A percentile compares a stretch with the other conserved stretches of the same genome.
These are phyloP conservation scores for Phytophthora uliginosa DNA, from an alignment of 352 stramenopile genomes.

Conservation along the genomic window DNA sequence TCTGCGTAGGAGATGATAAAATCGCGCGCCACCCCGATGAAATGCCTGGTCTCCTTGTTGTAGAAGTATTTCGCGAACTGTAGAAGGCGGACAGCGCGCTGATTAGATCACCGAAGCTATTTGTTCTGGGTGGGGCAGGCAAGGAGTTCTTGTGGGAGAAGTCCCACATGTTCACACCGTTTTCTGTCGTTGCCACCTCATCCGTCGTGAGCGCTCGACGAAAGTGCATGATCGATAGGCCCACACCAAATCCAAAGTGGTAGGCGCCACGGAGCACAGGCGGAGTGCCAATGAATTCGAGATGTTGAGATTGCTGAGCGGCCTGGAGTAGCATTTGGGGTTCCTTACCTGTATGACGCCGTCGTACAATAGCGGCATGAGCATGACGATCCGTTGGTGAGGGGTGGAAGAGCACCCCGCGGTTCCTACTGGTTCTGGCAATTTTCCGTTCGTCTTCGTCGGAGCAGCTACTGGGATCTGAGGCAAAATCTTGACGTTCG, in stretches of 20 bases:
- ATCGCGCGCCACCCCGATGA: constrained; percentile 1
- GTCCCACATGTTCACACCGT: constrained; percentile 15
- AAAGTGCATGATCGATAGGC: constrained; percentile 25
- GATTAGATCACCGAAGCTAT: neutral
- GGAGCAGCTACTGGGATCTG: too few species aligned
- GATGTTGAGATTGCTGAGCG: constrained; percentile 13
- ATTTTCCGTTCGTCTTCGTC: too few species aligned
- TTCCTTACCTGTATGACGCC: constrained; percentile 20
- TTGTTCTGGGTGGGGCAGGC: neutral
- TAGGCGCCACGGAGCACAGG: constrained; percentile 10
- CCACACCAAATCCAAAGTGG: constrained; percentile 19
- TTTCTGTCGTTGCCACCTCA: constrained; percentile 9
- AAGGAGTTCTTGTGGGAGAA: constrained; percentile 9
- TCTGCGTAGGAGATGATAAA: constrained; percentile 14
- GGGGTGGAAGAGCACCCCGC: too few species aligned
- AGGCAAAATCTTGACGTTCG: too few species aligned
- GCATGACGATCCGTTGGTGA: too few species aligned
- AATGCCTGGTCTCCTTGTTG: constrained; percentile 15
- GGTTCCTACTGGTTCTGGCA: too few species aligned
- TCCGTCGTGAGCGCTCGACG: neutral
- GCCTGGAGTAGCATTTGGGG: constrained; percentile 15
- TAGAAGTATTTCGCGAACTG: constrained; percentile 27
- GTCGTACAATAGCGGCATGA: too few species aligned
- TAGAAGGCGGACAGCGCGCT: constrained; percentile 7
- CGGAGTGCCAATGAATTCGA: constrained; percentile 15